Base-by-base conservation (phyloP, 768 basidiomycete species). In the Exidia glandulosa region DNA sequence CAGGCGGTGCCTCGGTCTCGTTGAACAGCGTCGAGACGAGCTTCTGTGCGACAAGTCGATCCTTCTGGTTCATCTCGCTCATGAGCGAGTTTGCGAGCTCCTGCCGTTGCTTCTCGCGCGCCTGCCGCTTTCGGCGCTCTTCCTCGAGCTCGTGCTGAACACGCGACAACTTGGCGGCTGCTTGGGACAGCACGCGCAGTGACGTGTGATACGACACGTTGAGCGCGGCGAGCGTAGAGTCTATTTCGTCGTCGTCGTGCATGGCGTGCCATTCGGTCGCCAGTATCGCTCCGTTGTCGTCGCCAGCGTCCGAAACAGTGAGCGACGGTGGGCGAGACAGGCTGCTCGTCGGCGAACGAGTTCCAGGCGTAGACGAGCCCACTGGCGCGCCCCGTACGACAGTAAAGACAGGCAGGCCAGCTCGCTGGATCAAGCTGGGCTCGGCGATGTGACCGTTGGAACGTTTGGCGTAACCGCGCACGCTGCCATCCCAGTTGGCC, bases 111-210 rank as follows among this genome's bases (percentile, higher is more conserved):
- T 67, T 66, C 59, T 88, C 85, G 66, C 84, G 88, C 73, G 88
- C 83, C 58, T 77, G 68, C 50, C 89, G 63, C 2, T 73, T 57
- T 32, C 71, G 75, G 37, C 83, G 73, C 32, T 72, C 76, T 59
- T 83, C 80, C 69, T 90, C 88, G 56, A 92, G 73, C 64, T 89
- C 87, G 56, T 80, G 62, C 34, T 84, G 73, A 1, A 72, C 81
- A 60, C 77, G 76, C 19, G 83, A 75, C 16, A 90, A 67, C 59
- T 78, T 81, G 57, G 82, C 74, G 10, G 88, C 71, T 1, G 87
- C 85, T 1, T 81, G 80, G 0, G 90, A 90, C 19, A 93, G 72
- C 4, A 84, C 76, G 25, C 90, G 82, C 16, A 92, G 66, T 2
- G 85, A 79, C 1, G 82, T 74, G 63, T 88, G 84, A 63, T 87